Evolutionary conservation across 305 asterid species (phyloP).

Genomic region (Plantago rigida): DNA sequence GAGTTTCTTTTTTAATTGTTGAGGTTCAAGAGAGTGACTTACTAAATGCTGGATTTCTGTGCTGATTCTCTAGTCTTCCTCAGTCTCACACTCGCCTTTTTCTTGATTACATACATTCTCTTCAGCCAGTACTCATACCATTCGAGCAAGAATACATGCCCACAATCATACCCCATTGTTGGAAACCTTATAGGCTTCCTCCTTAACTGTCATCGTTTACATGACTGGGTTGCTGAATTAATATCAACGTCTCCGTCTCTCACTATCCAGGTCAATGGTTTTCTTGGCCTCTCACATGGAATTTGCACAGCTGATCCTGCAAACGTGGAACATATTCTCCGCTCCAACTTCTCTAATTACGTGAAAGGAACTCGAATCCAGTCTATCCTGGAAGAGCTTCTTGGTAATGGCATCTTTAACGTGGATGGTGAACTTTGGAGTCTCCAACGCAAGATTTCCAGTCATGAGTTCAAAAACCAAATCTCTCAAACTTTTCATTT

Average conservation of each 20-base stretch:
- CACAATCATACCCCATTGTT: slow-evolving; percentile 36
- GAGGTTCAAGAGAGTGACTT: too few relatives aligned
- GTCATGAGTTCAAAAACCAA: slow-evolving; percentile 41
- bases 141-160: slow-evolving; percentile 23
- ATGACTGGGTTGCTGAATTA: slow-evolving; percentile 37
- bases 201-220: slow-evolving; percentile 34
- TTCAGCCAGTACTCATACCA: neutral
- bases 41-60: slow-evolving; percentile 20
- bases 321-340: slow-evolving; percentile 33
- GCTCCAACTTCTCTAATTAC: slow-evolving; percentile 33
- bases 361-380: slow-evolving; percentile 33
- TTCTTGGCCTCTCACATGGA: slow-evolving; percentile 33
- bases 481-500: slow-evolving; percentile 30
- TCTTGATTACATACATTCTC: slow-evolving; percentile 18
- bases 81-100: slow-evolving; percentile 5
- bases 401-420: slow-evolving; percentile 42
- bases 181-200: slow-evolving; percentile 38
- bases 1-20: too few relatives aligned
- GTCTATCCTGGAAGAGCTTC: slow-evolving; percentile 30
- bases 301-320: slow-evolving; percentile 37
- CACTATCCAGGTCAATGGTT: slow-evolving; percentile 37
- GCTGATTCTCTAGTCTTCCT: neutral
- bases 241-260: slow-evolving; percentile 32
- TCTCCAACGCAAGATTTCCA: slow-evolving; percentile 36
- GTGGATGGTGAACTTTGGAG: slow-evolving; percentile 41